A percentile compares a stretch with the other conserved stretches of the same genome.
These are phyloP conservation scores for Tulasnella sp. DNA, from an alignment of 768 basidiomycete species.

Conservation along the genomic window DNA sequence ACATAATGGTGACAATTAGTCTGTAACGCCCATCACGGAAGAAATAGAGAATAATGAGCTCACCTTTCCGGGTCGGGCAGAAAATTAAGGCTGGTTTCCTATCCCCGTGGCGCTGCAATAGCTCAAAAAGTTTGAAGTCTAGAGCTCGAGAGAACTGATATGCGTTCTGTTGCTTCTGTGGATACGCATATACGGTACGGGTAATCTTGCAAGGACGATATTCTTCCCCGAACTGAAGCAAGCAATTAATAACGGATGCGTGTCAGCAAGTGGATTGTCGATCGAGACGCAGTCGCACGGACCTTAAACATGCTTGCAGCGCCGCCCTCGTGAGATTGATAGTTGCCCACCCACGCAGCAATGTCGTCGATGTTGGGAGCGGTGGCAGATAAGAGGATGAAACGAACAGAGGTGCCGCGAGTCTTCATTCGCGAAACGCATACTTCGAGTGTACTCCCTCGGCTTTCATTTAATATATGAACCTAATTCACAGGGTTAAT, in stretches of 20 bases:
- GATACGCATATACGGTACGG: slow-evolving; percentile 61
- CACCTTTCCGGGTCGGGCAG: slow-evolving; percentile 79
- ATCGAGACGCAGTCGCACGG: too few species aligned
- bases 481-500: slow-evolving; percentile 41
- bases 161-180: slow-evolving; percentile 60
- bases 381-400: slow-evolving; percentile 86
- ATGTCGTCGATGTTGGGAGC: slow-evolving; percentile 89
- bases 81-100: slow-evolving; percentile 86
- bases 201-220: slow-evolving; percentile 78
- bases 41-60: slow-evolving; percentile 17
- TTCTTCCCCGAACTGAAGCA: slow-evolving; percentile 75
- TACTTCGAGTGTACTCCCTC: slow-evolving; percentile 90
- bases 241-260: not conserved
- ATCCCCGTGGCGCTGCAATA: slow-evolving; percentile 61
- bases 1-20: not conserved
- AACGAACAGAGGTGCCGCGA: slow-evolving; percentile 58
- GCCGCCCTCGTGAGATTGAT: slow-evolving; percentile 24
- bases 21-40: slow-evolving; percentile 3
- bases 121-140: slow-evolving; percentile 58
- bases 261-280: too few species aligned
- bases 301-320: slow-evolving; percentile 66
- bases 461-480: slow-evolving; percentile 80
- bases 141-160: slow-evolving; percentile 64
- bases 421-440: slow-evolving; percentile 89
- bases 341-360: slow-evolving; percentile 69